Conservation (phyloP, 345 rosid species). For the Ceriops zippeliana region DNA sequence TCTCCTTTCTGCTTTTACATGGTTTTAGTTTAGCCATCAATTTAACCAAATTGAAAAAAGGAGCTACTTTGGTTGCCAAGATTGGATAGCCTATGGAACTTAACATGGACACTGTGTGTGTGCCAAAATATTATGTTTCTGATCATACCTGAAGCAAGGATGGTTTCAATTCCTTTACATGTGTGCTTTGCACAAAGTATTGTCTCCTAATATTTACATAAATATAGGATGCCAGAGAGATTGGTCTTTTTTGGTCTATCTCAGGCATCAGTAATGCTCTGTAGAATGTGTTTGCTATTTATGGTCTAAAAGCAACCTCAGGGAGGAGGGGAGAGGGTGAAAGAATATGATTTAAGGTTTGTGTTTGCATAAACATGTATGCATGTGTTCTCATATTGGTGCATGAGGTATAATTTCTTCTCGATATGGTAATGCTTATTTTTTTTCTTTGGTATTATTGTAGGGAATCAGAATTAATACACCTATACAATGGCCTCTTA, state of each 20-base stretch:
- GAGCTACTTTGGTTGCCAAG: background rate
- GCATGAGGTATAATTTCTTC: background rate
- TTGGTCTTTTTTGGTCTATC: too few species aligned
- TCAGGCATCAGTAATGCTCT: too few species aligned
- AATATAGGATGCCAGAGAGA: too few species aligned
- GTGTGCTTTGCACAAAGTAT: too few species aligned
- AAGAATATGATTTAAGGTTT: background rate
- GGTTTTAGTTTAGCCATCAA: background rate
- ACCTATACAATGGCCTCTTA: conserved; percentile 89
- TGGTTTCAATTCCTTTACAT: too few species aligned
- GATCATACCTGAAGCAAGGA: too few species aligned
- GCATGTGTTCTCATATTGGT: too few species aligned
- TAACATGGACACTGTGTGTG: too few species aligned
- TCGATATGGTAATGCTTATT: background rate
- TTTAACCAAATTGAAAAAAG: background rate
- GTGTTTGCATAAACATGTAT: background rate
- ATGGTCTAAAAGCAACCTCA: background rate
- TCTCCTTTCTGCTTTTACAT: background rate
- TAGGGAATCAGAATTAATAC: conserved; percentile 82
- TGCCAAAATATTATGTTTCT: too few species aligned
- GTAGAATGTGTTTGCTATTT: too few species aligned
- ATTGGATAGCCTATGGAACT: background rate
- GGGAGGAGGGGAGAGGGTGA: too few species aligned
- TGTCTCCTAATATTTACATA: too few species aligned
- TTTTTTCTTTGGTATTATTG: conserved; percentile 13